Conservation (phyloP, 83 land plant species). For the Thuja plicata region DNA sequence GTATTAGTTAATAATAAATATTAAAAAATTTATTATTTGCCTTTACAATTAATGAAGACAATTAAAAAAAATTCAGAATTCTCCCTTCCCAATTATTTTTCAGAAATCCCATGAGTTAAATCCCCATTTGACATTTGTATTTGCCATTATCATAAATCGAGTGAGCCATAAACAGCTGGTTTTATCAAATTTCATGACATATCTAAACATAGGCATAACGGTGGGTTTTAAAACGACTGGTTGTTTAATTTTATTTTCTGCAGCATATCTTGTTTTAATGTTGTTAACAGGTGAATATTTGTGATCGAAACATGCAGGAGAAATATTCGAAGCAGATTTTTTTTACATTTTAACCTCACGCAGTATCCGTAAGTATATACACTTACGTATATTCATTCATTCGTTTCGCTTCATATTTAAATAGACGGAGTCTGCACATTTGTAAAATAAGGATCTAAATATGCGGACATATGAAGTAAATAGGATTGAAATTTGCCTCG, state of each 20-base stretch:
- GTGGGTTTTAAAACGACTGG: background rate
- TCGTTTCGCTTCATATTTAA: background rate
- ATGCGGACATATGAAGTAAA: background rate
- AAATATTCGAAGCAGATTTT: background rate
- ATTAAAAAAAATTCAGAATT: too few species aligned
- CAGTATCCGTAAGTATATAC: background rate
- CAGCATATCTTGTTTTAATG: background rate
- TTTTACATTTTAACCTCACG: background rate
- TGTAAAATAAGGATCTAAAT: background rate
- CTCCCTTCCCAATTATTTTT: background rate
- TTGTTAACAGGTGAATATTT: background rate
- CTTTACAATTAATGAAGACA: too few species aligned
- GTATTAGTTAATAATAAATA: too few species aligned
- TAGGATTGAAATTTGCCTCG: background rate
- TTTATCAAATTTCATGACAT: background rate
- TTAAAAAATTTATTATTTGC: too few species aligned
- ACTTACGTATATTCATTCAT: background rate
- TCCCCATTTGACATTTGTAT: background rate
- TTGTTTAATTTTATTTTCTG: too few species aligned
- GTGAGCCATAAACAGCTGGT: background rate
- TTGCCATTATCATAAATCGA: background rate
- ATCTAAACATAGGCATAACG: background rate
- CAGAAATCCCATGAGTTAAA: background rate
- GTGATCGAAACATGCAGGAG: background rate
- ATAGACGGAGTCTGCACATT: background rate